These are phyloP conservation scores for Notholithocarpus densiflorus DNA, from an alignment of 306 rosid species.

Conservation along the genomic window DNA sequence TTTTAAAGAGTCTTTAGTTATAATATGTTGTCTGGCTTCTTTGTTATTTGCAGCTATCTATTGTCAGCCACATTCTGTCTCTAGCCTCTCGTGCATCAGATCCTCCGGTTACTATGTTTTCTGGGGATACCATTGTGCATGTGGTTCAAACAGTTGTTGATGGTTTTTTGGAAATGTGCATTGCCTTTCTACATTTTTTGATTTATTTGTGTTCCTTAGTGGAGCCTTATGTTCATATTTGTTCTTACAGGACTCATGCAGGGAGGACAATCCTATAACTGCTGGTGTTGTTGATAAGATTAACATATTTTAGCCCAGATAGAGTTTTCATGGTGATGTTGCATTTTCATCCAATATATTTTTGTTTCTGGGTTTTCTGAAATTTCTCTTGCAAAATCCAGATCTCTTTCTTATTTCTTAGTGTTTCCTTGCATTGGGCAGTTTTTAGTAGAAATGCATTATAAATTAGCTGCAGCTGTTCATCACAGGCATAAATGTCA, in stretches of 20 bases:
- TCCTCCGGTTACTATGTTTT: no score
- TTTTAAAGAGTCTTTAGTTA: slow-evolving; percentile 4
- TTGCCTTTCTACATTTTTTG: no score
- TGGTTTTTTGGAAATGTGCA: no score
- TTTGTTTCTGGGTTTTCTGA: neutral
- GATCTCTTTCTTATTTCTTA: slow-evolving; percentile 14
- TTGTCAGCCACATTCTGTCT: slow-evolving; percentile 20
- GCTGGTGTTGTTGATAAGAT: slow-evolving; percentile 68
- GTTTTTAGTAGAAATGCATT: slow-evolving; percentile 83
- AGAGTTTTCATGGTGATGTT: slow-evolving; percentile 79
- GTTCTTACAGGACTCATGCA: no score
- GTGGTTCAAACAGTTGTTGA: no score
- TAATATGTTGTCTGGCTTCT: slow-evolving; percentile 9
- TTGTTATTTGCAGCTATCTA: slow-evolving; percentile 58
- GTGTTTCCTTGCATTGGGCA: slow-evolving; percentile 35
- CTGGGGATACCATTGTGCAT: no score
- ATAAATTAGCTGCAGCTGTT: slow-evolving; percentile 68
- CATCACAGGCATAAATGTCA: slow-evolving; percentile 85
- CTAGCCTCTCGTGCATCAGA: no score
- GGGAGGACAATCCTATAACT: no score
- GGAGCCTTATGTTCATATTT: no score
- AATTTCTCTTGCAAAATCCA: neutral
- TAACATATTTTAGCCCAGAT: slow-evolving; percentile 65
- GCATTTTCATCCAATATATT: neutral
- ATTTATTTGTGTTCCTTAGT: no score